Evolutionary conservation across 306 rosid species (phyloP).

Genomic region (Psophocarpus tetragonolobus): DNA sequence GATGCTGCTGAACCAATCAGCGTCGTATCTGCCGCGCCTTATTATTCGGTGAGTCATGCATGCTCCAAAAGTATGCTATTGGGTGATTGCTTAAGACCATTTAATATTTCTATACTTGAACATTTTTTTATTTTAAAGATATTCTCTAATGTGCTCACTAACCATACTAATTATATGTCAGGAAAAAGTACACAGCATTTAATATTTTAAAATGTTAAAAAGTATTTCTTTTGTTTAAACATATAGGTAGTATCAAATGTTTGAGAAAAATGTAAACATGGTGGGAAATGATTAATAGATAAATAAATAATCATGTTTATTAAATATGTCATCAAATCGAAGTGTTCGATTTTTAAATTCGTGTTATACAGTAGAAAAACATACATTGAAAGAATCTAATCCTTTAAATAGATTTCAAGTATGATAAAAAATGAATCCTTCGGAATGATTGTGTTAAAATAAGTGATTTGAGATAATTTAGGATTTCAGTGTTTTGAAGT

Average conservation of each 20-base stretch:
- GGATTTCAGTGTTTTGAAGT: neutral
- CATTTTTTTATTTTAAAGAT: neutral
- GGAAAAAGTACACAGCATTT: neutral
- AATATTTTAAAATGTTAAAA: neutral
- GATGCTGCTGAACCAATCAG: slow-evolving; percentile 55
- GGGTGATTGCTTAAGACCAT: neutral
- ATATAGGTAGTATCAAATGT: neutral
- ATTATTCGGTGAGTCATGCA: slow-evolving; percentile 70
- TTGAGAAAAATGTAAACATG: neutral
- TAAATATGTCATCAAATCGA: no score
- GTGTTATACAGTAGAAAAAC: no score
- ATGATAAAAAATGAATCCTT: no score
- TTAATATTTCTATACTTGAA: neutral
- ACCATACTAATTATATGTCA: neutral
- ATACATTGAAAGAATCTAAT: neutral
- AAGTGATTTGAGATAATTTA: neutral
- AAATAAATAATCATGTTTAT: no score
- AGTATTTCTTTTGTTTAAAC: neutral
- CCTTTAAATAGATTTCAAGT: neutral
- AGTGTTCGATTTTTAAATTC: no score
- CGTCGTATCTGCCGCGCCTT: slow-evolving; percentile 76
- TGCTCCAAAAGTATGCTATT: neutral
- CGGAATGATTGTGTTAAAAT: no score
- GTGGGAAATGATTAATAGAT: neutral
- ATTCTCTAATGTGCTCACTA: slow-evolving; percentile 20